Evolutionary conservation across 2,329 filamentous ascomycete species (phyloP).

Genomic region (Lomentospora prolificans): DNA sequence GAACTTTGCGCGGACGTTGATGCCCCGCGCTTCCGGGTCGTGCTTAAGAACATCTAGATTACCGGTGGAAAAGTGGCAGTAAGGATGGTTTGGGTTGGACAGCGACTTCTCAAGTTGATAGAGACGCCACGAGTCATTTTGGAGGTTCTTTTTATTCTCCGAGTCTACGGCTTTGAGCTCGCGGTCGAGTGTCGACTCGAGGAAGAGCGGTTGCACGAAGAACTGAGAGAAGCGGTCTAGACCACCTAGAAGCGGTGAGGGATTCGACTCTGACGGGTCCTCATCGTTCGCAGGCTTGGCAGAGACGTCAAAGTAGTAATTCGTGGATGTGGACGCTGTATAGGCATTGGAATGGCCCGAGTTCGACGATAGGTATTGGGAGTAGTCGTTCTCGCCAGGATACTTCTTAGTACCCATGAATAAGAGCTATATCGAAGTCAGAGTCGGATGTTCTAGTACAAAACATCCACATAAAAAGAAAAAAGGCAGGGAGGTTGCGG

Average conservation of each 20-base stretch:
- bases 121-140: conserved; percentile 80
- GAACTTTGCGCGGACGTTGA: conserved; percentile 83
- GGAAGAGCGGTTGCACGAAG: conserved; percentile 80
- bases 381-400: conserved; percentile 90
- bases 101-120: conserved; percentile 81
- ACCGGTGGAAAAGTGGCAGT: conserved; percentile 84
- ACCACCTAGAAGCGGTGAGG: conserved; percentile 62
- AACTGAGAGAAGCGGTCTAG: conserved; percentile 91
- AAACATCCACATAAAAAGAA: not conserved
- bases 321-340: conserved; percentile 85
- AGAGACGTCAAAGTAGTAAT: conserved; percentile 95
- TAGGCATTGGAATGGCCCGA: conserved; percentile 93
- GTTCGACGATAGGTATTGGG: conserved; percentile 80
- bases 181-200: conserved; percentile 73
- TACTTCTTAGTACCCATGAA: conserved; percentile 99
- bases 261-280: conserved; percentile 43
- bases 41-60: conserved; percentile 81
- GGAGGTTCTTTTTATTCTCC: conserved; percentile 95
- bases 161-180: conserved; percentile 86
- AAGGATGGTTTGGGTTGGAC: conserved; percentile 82
- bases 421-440: conserved; percentile 43
- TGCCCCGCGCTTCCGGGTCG: conserved; percentile 63
- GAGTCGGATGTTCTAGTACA: too few relatives aligned
- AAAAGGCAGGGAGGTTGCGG: not conserved
- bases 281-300: conserved; percentile 60